These are phyloP conservation scores for Wakefieldia striispora DNA, from an alignment of 768 basidiomycete genomes.

Conservation along the genomic window DNA sequence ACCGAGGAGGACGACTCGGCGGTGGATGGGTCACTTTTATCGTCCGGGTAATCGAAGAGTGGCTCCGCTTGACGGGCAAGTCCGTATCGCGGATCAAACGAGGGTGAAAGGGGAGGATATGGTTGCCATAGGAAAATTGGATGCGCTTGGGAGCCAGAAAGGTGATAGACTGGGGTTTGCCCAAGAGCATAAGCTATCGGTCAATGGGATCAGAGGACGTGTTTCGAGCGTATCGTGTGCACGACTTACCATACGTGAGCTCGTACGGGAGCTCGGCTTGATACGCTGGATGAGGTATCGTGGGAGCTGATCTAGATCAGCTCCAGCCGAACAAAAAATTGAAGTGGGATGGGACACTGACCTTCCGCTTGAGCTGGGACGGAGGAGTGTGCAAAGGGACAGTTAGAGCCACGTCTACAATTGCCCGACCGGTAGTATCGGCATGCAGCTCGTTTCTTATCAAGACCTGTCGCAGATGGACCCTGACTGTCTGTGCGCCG, in stretches of 20 bases:
- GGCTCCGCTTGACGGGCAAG: conserved; percentile 6
- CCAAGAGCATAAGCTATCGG: conserved; percentile 16
- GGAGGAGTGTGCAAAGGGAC: conserved; percentile 24
- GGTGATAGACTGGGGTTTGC: conserved; percentile 21
- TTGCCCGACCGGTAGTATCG: conserved; percentile 25
- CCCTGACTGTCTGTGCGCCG: conserved; percentile 12
- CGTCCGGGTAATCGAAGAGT: conserved; percentile 20
- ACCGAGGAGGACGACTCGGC: conserved; percentile 17
- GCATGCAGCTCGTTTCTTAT: conserved; percentile 17
- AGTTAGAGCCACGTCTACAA: conserved; percentile 28
- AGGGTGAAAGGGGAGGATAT: conserved; percentile 28
- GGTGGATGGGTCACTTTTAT: conserved; percentile 27
- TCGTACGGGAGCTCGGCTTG: conserved; percentile 16
- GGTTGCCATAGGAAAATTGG: conserved; percentile 25
- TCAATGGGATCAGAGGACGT: conserved; percentile 2
- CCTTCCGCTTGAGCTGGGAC: conserved; percentile 12
- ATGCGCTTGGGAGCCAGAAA: conserved; percentile 11
- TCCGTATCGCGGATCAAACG: conserved; percentile 17
- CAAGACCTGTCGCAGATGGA: neutral
- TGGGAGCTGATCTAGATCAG: conserved; percentile 15
- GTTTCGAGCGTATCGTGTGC: neutral
- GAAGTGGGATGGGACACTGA: conserved; percentile 7
- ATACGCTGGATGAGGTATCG: conserved; percentile 11
- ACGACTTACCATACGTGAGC: conserved; percentile 19
- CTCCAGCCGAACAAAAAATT: neutral